Base-by-base conservation (phyloP, 2,329 filamentous ascomycete species). In the Gremmenia infestans region DNA sequence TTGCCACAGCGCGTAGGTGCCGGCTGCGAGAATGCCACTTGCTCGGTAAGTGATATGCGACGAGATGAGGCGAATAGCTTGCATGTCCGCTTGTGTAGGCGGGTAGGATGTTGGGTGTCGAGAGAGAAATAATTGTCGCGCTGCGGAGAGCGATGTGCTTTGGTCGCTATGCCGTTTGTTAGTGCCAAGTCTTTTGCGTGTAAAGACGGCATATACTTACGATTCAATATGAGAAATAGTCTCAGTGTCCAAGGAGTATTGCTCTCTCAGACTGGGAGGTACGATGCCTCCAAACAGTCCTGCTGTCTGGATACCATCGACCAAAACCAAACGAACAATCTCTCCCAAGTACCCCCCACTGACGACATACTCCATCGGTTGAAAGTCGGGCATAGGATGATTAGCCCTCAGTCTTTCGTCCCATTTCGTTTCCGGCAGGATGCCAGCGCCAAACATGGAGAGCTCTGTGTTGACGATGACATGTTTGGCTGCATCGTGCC, bases 401-500 rank as follows among this genome's bases (percentile, higher is more conserved):
- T 69, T 73, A 2, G 73, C 73, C 47, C 79, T 78, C 14, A 88
- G 71, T 5, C 72, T 67, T 17, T 71, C 67, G 60, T 88, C 85
- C 83, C 84, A 88, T 60, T 76, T 76, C 3, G 83, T 87, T 53
- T 81, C 63, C 6, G 83, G 82, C 25, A 87, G 70, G 49, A 85
- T 76, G 55, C 73, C 78, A 50, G 76, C 72, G 14, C 84, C 84
- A 65, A 86, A 86, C 83, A 87, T 87, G 62, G 83, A 80, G 36
- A 87, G 70, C 68, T 87, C 84, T 0, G 83, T 86, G 68, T 87
- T 87, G 62, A 87, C 78, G 57, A 87, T 81, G 55, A 87, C 82
- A 62, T 86, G 81, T 55, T 76, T 80, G 4, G 82, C 83, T 19
- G 74, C 73, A 22, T 79, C 74, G 63, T 82, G 81, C 83, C 83